Evolutionary conservation across 2,329 filamentous ascomycete species (phyloP).

Genomic region (Fusarium tupiense): DNA sequence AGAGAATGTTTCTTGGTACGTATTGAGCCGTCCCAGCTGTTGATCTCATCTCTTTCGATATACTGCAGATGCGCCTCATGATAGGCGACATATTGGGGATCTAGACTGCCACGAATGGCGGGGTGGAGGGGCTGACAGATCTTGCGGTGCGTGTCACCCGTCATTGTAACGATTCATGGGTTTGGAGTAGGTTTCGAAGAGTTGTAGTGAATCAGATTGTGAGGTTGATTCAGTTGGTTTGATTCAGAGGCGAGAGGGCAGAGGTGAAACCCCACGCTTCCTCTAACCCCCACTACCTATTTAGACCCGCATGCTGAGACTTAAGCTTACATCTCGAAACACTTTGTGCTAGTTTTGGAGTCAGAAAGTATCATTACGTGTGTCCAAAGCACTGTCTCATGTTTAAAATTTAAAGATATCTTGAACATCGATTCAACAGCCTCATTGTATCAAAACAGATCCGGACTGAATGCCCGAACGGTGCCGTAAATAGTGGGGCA

Average conservation of each 20-base stretch:
- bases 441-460: not conserved
- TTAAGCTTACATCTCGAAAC: not conserved
- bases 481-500: constrained; percentile 9
- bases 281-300: constrained; percentile 7
- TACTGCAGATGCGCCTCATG: constrained; percentile 52
- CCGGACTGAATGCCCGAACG: not conserved
- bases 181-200: not conserved
- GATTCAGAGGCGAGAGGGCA: not conserved
- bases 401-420: not conserved
- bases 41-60: constrained; percentile 47
- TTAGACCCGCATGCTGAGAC: constrained; percentile 8
- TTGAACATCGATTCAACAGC: not conserved
- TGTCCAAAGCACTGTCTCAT: not conserved
- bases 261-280: constrained; percentile 6
- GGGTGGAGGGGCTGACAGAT: constrained; percentile 49
- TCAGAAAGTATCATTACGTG: not conserved
- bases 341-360: not conserved
- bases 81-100: constrained; percentile 52
- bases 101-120: constrained; percentile 44
- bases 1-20: constrained; percentile 40
- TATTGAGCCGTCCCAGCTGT: constrained; percentile 47
- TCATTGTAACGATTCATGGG: not conserved
- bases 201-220: not conserved
- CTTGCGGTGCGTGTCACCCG: constrained; percentile 9
- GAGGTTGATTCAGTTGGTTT: not conserved